phyloP scores from a whole-genome alignment of 1,284 basidiomycete genomes.

The Fomitiporia mediterranea region DNA sequence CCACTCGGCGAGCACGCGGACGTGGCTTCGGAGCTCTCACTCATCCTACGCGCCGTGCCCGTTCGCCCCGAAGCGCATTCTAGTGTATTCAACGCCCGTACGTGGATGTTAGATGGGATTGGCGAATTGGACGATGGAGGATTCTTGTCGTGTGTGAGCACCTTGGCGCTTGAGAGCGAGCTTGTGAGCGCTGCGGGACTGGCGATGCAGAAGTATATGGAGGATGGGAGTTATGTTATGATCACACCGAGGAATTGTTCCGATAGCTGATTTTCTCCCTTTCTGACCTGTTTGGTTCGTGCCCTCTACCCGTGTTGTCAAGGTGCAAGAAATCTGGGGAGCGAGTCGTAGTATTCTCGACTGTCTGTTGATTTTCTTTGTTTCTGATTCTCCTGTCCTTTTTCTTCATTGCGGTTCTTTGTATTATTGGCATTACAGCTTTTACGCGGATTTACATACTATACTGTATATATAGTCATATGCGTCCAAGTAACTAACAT shows the following conservation, averaged over 20 bases:
- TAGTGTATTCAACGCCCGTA: conserved; percentile 2
- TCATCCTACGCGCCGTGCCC: conserved; percentile 2
- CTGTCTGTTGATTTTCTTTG: not conserved
- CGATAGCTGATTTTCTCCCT: conserved; percentile 3
- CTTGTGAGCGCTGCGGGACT: not conserved
- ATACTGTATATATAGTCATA: not conserved
- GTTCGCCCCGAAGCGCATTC: conserved; percentile 1
- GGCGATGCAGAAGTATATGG: not conserved
- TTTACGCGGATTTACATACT: not conserved
- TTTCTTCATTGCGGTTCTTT: not conserved
- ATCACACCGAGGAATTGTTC: conserved; percentile 4
- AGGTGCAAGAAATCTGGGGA: no score
- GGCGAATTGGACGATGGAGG: conserved; percentile 7
- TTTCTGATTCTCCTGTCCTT: not conserved
- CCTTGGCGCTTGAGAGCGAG: conserved; percentile 6
- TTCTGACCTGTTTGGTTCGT: not conserved
- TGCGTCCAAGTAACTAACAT: not conserved
- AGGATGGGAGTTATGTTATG: conserved; percentile 6
- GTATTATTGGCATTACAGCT: not conserved
- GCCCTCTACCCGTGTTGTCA: no score
- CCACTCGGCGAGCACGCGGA: not conserved
- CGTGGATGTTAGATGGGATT: conserved; percentile 7
- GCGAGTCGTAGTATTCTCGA: no score
- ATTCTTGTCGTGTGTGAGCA: conserved; percentile 1
- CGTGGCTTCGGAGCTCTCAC: not conserved